Evolutionary conservation across 805 yeast genomes (phyloP).

Genomic region (Teunomyces lycoperdinae): DNA sequence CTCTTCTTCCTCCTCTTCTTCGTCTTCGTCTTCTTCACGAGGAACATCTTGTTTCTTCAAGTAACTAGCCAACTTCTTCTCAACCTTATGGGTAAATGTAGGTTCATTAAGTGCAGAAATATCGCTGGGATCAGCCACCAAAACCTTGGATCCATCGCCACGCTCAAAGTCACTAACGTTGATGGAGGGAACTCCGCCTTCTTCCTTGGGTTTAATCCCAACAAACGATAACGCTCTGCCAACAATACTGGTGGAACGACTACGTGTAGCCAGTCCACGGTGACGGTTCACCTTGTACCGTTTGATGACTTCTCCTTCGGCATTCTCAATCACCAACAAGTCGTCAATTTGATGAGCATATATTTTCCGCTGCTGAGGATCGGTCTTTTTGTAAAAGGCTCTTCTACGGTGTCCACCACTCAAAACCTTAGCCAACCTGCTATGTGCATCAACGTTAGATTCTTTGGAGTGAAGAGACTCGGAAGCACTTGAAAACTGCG

Average conservation of each 20-base stretch:
- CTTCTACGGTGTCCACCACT: constrained; percentile 14
- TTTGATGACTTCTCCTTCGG: constrained; percentile 87
- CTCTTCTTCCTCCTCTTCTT: constrained; percentile 7
- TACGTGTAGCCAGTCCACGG: constrained; percentile 4
- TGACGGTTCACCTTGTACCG: constrained; percentile 72
- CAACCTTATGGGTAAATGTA: constrained; percentile 13
- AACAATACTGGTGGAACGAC: constrained; percentile 39
- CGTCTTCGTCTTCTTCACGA: neutral
- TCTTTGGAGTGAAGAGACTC: constrained; percentile 15
- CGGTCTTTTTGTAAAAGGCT: constrained; percentile 29
- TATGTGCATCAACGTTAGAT: neutral
- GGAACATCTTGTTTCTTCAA: constrained; percentile 5
- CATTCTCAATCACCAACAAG: constrained; percentile 78
- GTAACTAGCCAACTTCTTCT: constrained; percentile 15
- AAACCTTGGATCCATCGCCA: constrained; percentile 1
- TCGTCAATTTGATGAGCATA: constrained; percentile 81
- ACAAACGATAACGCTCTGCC: constrained; percentile 52
- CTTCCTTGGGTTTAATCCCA: constrained; percentile 41
- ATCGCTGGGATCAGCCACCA: constrained; percentile 12
- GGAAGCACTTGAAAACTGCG: constrained; percentile 32
- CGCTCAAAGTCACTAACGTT: constrained; percentile 5
- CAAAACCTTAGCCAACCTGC: constrained; percentile 4
- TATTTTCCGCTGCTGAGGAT: constrained; percentile 36
- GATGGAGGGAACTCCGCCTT: constrained; percentile 7
- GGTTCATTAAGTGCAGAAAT: constrained; percentile 13